Base-by-base conservation (phyloP, 108 stramenopile species). In the Cyclotella cryptica region DNA sequence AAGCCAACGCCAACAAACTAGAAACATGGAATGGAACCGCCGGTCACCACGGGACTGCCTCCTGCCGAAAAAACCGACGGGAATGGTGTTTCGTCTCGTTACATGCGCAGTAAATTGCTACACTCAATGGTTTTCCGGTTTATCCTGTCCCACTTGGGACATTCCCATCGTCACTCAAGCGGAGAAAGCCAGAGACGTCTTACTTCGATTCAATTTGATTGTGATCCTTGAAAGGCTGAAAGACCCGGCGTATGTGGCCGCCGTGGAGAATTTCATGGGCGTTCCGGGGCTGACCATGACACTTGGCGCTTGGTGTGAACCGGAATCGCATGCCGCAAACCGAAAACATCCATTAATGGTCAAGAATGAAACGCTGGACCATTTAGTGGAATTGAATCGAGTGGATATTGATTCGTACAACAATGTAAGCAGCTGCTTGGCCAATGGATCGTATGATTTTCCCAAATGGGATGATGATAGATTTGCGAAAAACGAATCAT, bases 251-350 rank as follows among this genome's bases (percentile, higher is more conserved):
- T 78, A 78, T 40, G 69, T 64, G 1, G 21, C 49, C 18, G 69
- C 69, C 27, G 69, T 78, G 21, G 77, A 78, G 13, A 40, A 47
- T 12, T 71, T 78, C 15, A 71, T 71, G 44, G 77, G 77, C 17
- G 77, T 78, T 7, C 69, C 77, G 10, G 77, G 77, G 3, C 24
- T 71, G 0, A 54, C 49, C 9, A 44, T 57, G 0, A 45, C 22
- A 17, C 30, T 13, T 3, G 42, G 40, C 26, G 69, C 77, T 2
- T 78, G 68, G 62, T 78, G 77, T 61, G 77, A 78, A 57, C 24
- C 17, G 18, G 53, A 64, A 45, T 53, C 77, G 26, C 49, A 69
- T 55, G 27, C 40, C 11, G 60, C 53, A 11, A 78, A 78, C 39
- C 6, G 12, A 49, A 70, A 51, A 35, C 40, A 71, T 46, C 77